Base-by-base conservation (phyloP, 352 stramenopile species). In the Globisporangium splendens region DNA sequence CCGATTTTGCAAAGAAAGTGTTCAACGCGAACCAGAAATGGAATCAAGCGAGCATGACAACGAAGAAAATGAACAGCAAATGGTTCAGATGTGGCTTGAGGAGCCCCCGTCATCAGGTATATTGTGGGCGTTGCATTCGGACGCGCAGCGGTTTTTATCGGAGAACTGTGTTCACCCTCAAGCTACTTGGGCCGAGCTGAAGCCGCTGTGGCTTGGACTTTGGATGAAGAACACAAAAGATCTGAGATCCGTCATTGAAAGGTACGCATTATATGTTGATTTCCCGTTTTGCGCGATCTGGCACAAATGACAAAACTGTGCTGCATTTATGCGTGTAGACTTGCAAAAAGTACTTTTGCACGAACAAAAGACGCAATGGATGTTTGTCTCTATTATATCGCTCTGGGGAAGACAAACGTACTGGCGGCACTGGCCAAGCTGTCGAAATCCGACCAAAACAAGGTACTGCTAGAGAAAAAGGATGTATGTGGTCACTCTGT, bases 181-280 rank as follows among this genome's bases (percentile, higher is more conserved):
- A 42, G 74, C 85, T 53, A 73, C 66, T n/a, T 95, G 85, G 85
- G 63, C 80, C 5, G 72, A 83, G 1, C 53, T 91, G 14, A 72
- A 75, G 13, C 79, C 79, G 20, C 65, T 91, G 56, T 95, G 85
- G 85, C 63, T 90, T 12, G 83, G 78, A 24, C 63, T 95, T 22
- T 95, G 85, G 85, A 69, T 95, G 31, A 88, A 88, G 53, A 82
- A 93, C 62, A 75, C 83, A 0, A 83, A 80, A 50, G 76, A 92
- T 44, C 52, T 95, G 28, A 71, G 83, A 46, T 61, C 50, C 18
- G 79, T 92, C 50, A 61, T 91, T 8, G 85, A 95, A 46, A 71
- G 81, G 70, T 91, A 57, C 7, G 54, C 11, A 4, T 35, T 50
- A 17, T 15, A 28, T 46, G 50, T 56, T 57, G 15, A 15, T 55